Evolutionary conservation across 2,329 filamentous ascomycete species (phyloP).

Genomic region (Aspergillus sclerotialis): DNA sequence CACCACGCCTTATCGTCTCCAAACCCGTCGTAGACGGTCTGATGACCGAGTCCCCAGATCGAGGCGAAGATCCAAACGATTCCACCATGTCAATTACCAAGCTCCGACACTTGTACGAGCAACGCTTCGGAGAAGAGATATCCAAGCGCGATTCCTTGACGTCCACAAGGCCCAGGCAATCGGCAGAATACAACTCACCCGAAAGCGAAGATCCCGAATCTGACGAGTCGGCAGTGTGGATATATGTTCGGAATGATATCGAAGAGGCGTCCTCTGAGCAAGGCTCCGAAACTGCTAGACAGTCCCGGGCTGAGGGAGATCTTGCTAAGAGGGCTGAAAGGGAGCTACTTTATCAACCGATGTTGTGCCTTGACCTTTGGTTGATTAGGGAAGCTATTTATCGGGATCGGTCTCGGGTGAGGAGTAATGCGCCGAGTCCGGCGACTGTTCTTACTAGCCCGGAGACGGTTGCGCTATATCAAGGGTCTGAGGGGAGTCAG

Average conservation of each 20-base stretch:
- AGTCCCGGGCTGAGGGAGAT: background rate
- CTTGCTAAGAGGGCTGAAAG: slow-evolving; percentile 1
- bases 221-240: slow-evolving; percentile 3
- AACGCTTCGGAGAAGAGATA: slow-evolving; percentile 1
- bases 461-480: too few species aligned
- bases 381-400: slow-evolving; percentile 1
- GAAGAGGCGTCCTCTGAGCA: background rate
- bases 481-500: too few species aligned
- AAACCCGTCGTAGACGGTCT: slow-evolving; percentile 1
- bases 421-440: too few species aligned
- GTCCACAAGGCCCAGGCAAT: slow-evolving; percentile 1
- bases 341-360: slow-evolving; percentile 1
- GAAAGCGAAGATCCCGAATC: slow-evolving; percentile 2
- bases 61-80: slow-evolving; percentile 4
- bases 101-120: slow-evolving; percentile 5
- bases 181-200: background rate
- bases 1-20: background rate
- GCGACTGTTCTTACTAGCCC: too few species aligned
- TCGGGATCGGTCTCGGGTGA: too few species aligned
- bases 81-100: slow-evolving; percentile 4
- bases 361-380: slow-evolving; percentile 2
- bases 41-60: background rate
- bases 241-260: slow-evolving; percentile 2
- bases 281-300: background rate
- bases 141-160: slow-evolving; percentile 2